These are phyloP conservation scores for Ambrosiella cleistominuta DNA, from an alignment of 2,329 filamentous ascomycete species.

Conservation along the genomic window DNA sequence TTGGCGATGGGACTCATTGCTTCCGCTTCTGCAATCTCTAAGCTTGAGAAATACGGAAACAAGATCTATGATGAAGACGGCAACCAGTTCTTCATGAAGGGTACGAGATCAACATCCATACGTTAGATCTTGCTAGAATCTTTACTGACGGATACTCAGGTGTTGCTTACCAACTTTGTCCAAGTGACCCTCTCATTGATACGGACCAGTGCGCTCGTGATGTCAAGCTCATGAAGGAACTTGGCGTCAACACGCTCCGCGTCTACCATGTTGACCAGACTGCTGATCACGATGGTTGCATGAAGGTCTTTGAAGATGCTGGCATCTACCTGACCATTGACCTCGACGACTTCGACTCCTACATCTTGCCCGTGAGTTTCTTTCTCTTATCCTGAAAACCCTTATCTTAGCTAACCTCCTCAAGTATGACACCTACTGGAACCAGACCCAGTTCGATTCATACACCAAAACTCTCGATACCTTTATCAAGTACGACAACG, in stretches of 20 bases:
- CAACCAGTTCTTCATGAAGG: slow-evolving; percentile 70
- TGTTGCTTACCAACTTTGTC: slow-evolving; percentile 47
- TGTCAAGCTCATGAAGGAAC: slow-evolving; percentile 55
- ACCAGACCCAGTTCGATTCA: slow-evolving; percentile 46
- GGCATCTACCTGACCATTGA: slow-evolving; percentile 77
- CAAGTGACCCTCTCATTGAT: slow-evolving; percentile 56
- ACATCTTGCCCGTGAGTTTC: slow-evolving; percentile 41
- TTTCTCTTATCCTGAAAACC: background rate
- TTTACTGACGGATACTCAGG: slow-evolving; percentile 27
- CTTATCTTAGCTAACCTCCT: background rate
- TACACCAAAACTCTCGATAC: slow-evolving; percentile 60
- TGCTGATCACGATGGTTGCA: slow-evolving; percentile 59
- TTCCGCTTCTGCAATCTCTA: slow-evolving; percentile 25
- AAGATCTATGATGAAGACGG: slow-evolving; percentile 77
- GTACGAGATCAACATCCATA: slow-evolving; percentile 24
- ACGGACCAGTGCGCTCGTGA: slow-evolving; percentile 61
- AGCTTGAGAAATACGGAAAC: slow-evolving; percentile 44
- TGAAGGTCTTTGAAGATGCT: slow-evolving; percentile 59
- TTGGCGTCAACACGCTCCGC: slow-evolving; percentile 70
- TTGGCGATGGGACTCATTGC: slow-evolving; percentile 15
- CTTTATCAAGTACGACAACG: slow-evolving; percentile 62
- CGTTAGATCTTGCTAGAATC: background rate
- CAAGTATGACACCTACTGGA: slow-evolving; percentile 50
- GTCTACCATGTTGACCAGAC: slow-evolving; percentile 70
- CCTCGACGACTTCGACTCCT: slow-evolving; percentile 56